Evolutionary conservation across 2,329 filamentous ascomycete genomes (phyloP).

Genomic region (Albifimbria verrucaria): DNA sequence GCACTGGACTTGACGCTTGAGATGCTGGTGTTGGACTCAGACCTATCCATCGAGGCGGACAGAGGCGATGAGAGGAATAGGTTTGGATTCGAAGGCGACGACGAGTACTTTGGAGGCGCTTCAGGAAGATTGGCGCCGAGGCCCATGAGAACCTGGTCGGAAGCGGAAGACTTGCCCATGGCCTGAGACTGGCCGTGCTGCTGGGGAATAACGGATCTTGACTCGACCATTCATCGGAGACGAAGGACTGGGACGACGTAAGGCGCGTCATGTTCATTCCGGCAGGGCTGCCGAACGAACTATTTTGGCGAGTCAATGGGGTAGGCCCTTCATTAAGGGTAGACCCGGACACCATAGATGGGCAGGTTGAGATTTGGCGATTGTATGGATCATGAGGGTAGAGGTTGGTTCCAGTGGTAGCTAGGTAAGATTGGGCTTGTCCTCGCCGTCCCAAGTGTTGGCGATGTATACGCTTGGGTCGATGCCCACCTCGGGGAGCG

Average conservation of each 20-base stretch:
- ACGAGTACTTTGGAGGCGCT: conserved; percentile 24
- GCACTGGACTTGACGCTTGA: conserved; percentile 40
- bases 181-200: conserved; percentile 12
- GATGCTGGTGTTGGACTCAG: conserved; percentile 40
- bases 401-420: conserved; percentile 18
- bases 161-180: conserved; percentile 25
- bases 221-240: conserved; percentile 9
- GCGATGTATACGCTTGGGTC: conserved; percentile 37
- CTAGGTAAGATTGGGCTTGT: conserved; percentile 16
- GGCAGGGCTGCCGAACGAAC: conserved; percentile 29
- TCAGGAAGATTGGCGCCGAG: conserved; percentile 33
- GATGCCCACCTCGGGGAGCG: conserved; percentile 30
- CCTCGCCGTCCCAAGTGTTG: conserved; percentile 17
- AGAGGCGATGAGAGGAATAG: conserved; percentile 21
- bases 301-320: conserved; percentile 42
- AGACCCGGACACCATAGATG: conserved; percentile 40
- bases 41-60: conserved; percentile 44
- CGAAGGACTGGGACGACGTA: conserved; percentile 33
- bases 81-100: conserved; percentile 23
- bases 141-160: conserved; percentile 31
- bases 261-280: conserved; percentile 34
- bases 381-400: conserved; percentile 18
- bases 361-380: conserved; percentile 33
- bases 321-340: conserved; percentile 33
- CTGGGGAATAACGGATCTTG: conserved; percentile 17